phyloP scores from a whole-genome alignment of 2,329 filamentous ascomycete genomes.

The Diaporthe humulicola region DNA sequence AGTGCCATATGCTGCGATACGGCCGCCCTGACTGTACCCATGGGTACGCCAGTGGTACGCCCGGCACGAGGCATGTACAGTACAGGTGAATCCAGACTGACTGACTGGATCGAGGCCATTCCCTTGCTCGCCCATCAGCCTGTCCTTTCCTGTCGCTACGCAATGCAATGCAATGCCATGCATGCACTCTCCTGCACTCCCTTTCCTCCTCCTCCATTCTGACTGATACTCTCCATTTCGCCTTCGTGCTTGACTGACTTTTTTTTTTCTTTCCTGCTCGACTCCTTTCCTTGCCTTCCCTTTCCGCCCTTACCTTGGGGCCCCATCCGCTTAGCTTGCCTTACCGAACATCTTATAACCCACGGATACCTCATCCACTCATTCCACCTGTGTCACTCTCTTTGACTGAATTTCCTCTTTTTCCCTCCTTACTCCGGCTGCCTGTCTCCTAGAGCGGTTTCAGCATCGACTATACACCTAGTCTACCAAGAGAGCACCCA shows the following conservation, averaged over 20 bases:
- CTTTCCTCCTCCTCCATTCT: conserved; percentile 37
- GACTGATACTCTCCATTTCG: conserved; percentile 38
- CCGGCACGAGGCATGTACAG: conserved; percentile 28
- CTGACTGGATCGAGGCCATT: conserved; percentile 35
- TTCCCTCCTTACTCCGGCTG: conserved; percentile 31
- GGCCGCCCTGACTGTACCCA: conserved; percentile 8
- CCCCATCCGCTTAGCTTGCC: conserved; percentile 32
- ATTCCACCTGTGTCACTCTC: conserved; percentile 34
- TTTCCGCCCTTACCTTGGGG: conserved; percentile 37
- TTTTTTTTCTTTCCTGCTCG: conserved; percentile 22
- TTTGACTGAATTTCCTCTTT: conserved; percentile 39
- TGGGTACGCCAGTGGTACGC: conserved; percentile 14
- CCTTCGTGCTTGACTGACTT: conserved; percentile 36
- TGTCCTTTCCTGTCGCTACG: conserved; percentile 38
- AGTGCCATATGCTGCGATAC: conserved; percentile 2
- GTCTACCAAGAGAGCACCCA: conserved; percentile 25
- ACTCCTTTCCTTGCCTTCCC: conserved; percentile 33
- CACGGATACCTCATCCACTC: conserved; percentile 38
- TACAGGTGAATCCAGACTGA: conserved; percentile 17
- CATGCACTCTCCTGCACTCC: conserved; percentile 37
- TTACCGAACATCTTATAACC: conserved; percentile 36
- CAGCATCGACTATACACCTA: conserved; percentile 29
- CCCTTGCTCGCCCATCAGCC: conserved; percentile 30
- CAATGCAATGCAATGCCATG: conserved; percentile 37
- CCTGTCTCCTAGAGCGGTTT: conserved; percentile 37